phyloP scores from a whole-genome alignment of 73 alveolate genomes.

The Symbiodinium natans region DNA sequence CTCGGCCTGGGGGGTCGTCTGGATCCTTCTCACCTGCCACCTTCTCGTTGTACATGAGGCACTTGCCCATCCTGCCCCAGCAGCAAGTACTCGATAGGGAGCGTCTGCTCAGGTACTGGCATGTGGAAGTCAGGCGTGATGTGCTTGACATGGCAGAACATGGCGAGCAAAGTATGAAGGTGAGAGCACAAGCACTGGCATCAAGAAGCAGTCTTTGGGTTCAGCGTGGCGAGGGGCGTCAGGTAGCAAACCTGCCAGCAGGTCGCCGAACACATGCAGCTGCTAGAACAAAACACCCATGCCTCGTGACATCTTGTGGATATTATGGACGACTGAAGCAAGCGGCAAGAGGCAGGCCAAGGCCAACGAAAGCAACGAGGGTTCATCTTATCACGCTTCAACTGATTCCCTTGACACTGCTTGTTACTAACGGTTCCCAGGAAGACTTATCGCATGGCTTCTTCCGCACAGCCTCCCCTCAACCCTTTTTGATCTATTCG shows the following conservation, averaged over 20 bases:
- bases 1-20: not conserved
- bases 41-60: constrained; percentile 72
- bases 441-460: no score
- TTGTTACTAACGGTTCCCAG: no score
- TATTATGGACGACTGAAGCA: not conserved
- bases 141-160: no score
- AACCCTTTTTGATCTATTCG: no score
- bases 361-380: no score
- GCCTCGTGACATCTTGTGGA: not conserved
- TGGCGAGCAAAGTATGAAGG: no score
- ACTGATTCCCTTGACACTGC: no score
- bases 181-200: no score
- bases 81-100: not conserved
- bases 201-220: constrained; percentile 15
- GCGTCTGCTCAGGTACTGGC: not conserved
- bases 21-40: constrained; percentile 40
- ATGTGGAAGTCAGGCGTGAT: no score
- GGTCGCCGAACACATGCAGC: not conserved
- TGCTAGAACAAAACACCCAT: not conserved
- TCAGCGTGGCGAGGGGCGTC: constrained; percentile 66
- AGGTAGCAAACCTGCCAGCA: constrained; percentile 34
- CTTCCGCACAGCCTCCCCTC: no score
- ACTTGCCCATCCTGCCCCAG: constrained; percentile 37
- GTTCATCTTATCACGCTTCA: no score
- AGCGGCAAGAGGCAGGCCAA: not conserved